Percentiles rank a stretch among this genome's conserved stretches.
phyloP scores from a whole-genome alignment of 768 basidiomycete species.

The Chlorophyllum brunneum region DNA sequence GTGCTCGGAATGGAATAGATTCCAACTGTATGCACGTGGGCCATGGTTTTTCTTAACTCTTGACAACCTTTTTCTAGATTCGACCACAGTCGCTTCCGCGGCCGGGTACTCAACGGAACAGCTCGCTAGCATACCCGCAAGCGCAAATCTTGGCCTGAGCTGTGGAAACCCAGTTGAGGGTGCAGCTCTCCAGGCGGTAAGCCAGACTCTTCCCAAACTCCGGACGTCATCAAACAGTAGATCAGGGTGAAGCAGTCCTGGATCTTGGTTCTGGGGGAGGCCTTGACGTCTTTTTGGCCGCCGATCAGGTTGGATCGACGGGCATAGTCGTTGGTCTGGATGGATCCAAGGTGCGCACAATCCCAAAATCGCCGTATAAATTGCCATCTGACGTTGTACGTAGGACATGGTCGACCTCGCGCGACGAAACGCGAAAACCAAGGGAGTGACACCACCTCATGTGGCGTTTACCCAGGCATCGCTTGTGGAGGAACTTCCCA shows the following conservation, averaged over 20 bases:
- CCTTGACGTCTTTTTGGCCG: slow-evolving; percentile 52
- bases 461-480: slow-evolving; percentile 44
- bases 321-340: slow-evolving; percentile 57
- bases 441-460: slow-evolving; percentile 40
- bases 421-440: slow-evolving; percentile 37
- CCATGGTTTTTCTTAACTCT: background rate
- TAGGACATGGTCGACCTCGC: slow-evolving; percentile 52
- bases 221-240: background rate
- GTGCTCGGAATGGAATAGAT: slow-evolving; percentile 23
- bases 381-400: background rate
- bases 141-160: slow-evolving; percentile 45
- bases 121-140: slow-evolving; percentile 36
- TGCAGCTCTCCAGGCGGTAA: slow-evolving; percentile 43
- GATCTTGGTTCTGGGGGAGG: slow-evolving; percentile 59
- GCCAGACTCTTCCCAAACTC: background rate
- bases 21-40: slow-evolving; percentile 17
- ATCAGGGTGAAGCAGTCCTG: slow-evolving; percentile 51
- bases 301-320: slow-evolving; percentile 40
- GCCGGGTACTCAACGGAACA: slow-evolving; percentile 48
- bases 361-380: too few relatives aligned
- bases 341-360: slow-evolving; percentile 36
- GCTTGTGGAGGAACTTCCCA: slow-evolving; percentile 42
- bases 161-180: slow-evolving; percentile 51
- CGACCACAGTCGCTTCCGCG: slow-evolving; percentile 32
- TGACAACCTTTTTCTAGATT: slow-evolving; percentile 18